A percentile compares a stretch with the other conserved stretches of the same genome.
These are phyloP conservation scores for Melaleuca quinquenervia DNA, from an alignment of 345 rosid species.

Conservation along the genomic window DNA sequence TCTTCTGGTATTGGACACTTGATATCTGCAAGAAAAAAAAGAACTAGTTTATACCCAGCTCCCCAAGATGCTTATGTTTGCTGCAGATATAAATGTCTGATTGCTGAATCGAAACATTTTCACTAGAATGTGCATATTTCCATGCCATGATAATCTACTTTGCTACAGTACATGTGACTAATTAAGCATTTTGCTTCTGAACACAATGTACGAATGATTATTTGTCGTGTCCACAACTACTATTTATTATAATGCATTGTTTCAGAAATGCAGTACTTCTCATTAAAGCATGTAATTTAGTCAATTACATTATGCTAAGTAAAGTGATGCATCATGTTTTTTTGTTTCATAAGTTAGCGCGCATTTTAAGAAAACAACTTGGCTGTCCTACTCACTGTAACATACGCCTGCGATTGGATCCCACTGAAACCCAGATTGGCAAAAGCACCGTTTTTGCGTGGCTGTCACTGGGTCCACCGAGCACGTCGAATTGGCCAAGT, in stretches of 20 bases:
- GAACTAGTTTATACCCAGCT: background rate
- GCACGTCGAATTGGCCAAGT: slow-evolving; percentile 33
- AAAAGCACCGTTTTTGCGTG: slow-evolving; percentile 30
- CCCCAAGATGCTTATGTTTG: background rate
- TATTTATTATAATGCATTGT: background rate
- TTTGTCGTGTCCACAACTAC: background rate
- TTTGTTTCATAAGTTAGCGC: background rate
- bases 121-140: background rate
- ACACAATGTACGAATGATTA: background rate
- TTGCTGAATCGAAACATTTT: background rate
- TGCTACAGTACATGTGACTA: background rate
- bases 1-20: slow-evolving; percentile 35
- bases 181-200: background rate
- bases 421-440: slow-evolving; percentile 43
- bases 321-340: background rate
- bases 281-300: background rate
- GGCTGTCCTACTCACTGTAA: slow-evolving; percentile 20
- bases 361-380: background rate
- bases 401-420: slow-evolving; percentile 36
- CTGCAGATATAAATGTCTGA: background rate
- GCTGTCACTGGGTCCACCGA: slow-evolving; percentile 11
- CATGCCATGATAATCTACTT: background rate
- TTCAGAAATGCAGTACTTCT: background rate
- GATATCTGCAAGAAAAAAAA: slow-evolving; percentile 11
- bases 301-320: background rate